These are phyloP conservation scores for Mortierella sp. DNA, from an alignment of 371 early-diverging fungal species.

Conservation along the genomic window DNA sequence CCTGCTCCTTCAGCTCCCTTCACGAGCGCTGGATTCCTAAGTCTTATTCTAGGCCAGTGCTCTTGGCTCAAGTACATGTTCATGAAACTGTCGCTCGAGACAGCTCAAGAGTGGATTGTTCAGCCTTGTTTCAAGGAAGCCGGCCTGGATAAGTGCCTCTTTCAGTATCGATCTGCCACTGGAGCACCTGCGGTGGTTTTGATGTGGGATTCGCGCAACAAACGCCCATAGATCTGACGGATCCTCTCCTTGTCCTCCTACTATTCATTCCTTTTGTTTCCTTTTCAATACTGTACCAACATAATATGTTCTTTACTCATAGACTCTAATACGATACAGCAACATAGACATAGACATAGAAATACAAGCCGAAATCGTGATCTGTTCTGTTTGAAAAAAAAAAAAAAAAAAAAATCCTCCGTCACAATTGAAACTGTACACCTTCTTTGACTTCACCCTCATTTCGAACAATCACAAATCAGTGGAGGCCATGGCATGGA, in stretches of 20 bases:
- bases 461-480: too few species aligned
- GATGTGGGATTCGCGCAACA: conserved; percentile 47
- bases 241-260: neutral
- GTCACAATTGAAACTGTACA: too few species aligned
- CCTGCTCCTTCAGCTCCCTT: conserved; percentile 8
- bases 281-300: neutral
- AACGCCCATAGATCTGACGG: neutral
- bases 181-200: conserved; percentile 47
- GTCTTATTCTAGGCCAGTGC: conserved; percentile 18
- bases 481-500: conserved; percentile 10
- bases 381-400: too few species aligned
- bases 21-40: conserved; percentile 41
- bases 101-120: conserved; percentile 50
- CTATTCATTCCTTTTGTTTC: neutral
- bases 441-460: too few species aligned
- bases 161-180: conserved; percentile 41
- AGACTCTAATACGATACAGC: too few species aligned
- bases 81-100: conserved; percentile 50
- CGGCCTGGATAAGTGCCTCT: conserved; percentile 39
- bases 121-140: conserved; percentile 41
- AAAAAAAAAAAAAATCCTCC: too few species aligned
- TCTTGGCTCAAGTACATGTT: conserved; percentile 45
- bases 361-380: too few species aligned
- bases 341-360: neutral
- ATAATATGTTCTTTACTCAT: too few species aligned